phyloP scores from a whole-genome alignment of 257 asterid genomes.

The Ligustrum vulgare region DNA sequence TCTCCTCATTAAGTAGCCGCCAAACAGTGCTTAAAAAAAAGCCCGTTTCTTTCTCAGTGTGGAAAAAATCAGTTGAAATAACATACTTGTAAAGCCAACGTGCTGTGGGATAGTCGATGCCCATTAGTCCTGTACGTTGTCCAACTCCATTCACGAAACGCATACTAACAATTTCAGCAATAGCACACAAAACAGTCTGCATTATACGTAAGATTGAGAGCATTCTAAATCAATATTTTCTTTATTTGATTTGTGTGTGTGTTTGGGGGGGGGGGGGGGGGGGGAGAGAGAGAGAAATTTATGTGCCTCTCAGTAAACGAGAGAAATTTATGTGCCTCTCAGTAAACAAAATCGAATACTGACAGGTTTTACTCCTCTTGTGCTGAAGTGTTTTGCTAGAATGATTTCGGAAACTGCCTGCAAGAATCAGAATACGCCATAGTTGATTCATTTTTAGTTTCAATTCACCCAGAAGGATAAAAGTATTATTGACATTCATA shows the following conservation, averaged over 20 bases:
- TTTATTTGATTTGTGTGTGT: background rate
- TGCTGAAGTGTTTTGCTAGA: slow-evolving; percentile 56
- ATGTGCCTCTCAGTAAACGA: background rate
- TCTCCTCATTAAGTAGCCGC: no score
- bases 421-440: slow-evolving; percentile 21
- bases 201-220: slow-evolving; percentile 12
- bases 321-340: background rate
- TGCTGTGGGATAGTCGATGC: slow-evolving; percentile 93
- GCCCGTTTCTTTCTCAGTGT: background rate
- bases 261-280: no score
- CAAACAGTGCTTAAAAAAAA: no score
- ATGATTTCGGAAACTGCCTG: slow-evolving; percentile 84
- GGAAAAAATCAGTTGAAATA: background rate
- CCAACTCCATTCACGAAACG: slow-evolving; percentile 80
- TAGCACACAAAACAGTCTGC: slow-evolving; percentile 81
- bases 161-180: slow-evolving; percentile 83
- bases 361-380: slow-evolving; percentile 58
- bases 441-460: slow-evolving; percentile 13
- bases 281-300: no score
- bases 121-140: slow-evolving; percentile 87
- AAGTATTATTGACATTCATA: slow-evolving; percentile 1
- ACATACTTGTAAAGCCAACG: slow-evolving; percentile 91
- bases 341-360: slow-evolving; percentile 32
- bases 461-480: slow-evolving; percentile 2
- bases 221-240: background rate